These are phyloP conservation scores for Leptographium galeiforme DNA, from an alignment of 2,329 filamentous ascomycete species.

Conservation along the genomic window DNA sequence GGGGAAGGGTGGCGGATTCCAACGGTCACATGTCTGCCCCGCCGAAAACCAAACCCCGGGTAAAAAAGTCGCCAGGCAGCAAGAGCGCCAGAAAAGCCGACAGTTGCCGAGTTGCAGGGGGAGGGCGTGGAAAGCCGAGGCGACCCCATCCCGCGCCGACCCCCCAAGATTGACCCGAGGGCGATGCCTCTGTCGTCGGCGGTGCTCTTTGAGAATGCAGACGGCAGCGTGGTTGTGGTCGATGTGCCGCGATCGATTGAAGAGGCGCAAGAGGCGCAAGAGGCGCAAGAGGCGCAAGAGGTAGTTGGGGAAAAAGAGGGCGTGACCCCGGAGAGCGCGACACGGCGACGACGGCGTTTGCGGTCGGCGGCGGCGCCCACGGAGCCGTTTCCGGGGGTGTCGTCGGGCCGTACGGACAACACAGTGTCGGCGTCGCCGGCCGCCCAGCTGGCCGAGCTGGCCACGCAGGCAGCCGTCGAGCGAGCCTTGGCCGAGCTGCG, in stretches of 20 bases:
- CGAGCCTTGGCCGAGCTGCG: conserved; percentile 27
- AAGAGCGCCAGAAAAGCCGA: background rate
- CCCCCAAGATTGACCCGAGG: too few relatives aligned
- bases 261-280: conserved; percentile 48
- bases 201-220: conserved; percentile 41
- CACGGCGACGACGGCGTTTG: conserved; percentile 21
- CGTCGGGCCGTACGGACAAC: conserved; percentile 13
- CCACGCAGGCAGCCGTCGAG: conserved; percentile 33
- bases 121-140: too few relatives aligned
- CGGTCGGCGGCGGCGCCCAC: conserved; percentile 30
- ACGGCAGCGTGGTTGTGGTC: conserved; percentile 40
- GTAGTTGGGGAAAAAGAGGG: background rate
- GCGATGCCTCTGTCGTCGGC: conserved; percentile 12
- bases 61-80: background rate
- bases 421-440: conserved; percentile 16
- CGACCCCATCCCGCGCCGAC: too few relatives aligned
- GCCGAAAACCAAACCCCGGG: background rate
- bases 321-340: too few relatives aligned
- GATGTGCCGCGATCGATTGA: conserved; percentile 61
- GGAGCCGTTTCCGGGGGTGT: conserved; percentile 31
- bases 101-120: background rate
- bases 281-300: conserved; percentile 2
- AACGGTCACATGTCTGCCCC: background rate
- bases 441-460: conserved; percentile 39
- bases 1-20: too few relatives aligned